A percentile compares a stretch with the other conserved stretches of the same genome.
phyloP scores from a whole-genome alignment of 805 yeast genomes.

The Pichia gijzeniarum region DNA sequence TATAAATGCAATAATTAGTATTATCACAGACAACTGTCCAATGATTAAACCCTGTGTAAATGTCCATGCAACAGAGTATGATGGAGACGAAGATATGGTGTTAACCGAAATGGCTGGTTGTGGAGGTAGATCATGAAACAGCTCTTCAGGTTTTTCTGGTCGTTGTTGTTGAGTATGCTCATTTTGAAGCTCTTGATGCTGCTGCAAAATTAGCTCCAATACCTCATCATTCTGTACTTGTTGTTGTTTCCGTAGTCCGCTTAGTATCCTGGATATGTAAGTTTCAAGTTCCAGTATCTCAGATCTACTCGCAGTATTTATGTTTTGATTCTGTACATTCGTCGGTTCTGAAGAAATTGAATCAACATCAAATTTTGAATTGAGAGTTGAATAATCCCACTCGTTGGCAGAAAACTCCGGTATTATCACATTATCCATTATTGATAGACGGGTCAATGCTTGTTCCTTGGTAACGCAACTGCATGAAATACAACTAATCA shows the following conservation, averaged over 20 bases:
- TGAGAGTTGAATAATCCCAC: too few species aligned
- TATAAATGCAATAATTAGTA: constrained; percentile 56
- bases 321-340: neutral
- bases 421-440: neutral
- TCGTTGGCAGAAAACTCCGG: neutral
- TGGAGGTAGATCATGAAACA: neutral
- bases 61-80: constrained; percentile 39
- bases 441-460: too few species aligned
- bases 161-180: neutral
- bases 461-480: too few species aligned
- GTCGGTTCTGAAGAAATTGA: too few species aligned
- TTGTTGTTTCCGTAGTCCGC: constrained; percentile 18
- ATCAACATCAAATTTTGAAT: too few species aligned
- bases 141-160: too few species aligned
- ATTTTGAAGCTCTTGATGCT: constrained; percentile 6
- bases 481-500: too few species aligned
- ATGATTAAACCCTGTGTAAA: constrained; percentile 69
- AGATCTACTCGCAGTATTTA: neutral
- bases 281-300: constrained; percentile 6
- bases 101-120: constrained; percentile 6
- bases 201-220: constrained; percentile 9
- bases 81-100: constrained; percentile 7
- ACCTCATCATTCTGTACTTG: constrained; percentile 11
- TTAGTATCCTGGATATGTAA: constrained; percentile 7
- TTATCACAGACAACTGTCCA: constrained; percentile 68